phyloP scores from a whole-genome alignment of 805 yeast genomes.

The Zygoascus flipseniorum region DNA sequence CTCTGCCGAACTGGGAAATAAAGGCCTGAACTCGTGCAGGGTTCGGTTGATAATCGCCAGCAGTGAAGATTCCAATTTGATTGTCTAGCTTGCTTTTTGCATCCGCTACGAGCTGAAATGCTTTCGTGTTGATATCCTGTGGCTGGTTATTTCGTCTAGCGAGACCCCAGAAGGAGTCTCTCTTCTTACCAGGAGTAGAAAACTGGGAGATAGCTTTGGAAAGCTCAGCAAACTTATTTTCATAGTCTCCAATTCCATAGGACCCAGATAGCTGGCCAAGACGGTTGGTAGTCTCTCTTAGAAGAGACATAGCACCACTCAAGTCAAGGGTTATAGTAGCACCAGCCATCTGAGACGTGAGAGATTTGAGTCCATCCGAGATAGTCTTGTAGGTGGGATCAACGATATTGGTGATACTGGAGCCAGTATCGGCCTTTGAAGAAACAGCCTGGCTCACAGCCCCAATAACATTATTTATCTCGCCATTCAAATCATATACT shows the following conservation, averaged over 20 bases:
- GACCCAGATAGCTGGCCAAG: conserved; percentile 7
- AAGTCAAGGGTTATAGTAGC: conserved; percentile 7
- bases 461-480: conserved; percentile 24
- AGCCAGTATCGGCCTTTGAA: conserved; percentile 16
- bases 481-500: conserved; percentile 25
- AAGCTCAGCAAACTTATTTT: not conserved
- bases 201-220: not conserved
- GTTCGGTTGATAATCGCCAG: not conserved
- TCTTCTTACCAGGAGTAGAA: not conserved
- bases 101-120: not conserved
- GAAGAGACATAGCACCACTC: conserved; percentile 8
- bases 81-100: not conserved
- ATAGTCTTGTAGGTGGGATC: conserved; percentile 26
- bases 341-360: conserved; percentile 20
- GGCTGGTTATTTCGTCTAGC: not conserved
- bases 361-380: conserved; percentile 28
- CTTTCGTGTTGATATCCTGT: not conserved
- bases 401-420: conserved; percentile 15
- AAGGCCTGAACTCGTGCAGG: not conserved
- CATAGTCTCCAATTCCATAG: not conserved
- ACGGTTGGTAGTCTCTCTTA: conserved; percentile 1
- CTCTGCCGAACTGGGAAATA: not conserved
- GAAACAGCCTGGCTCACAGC: conserved; percentile 13
- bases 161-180: not conserved
- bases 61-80: not conserved